A percentile compares a stretch with the other conserved stretches of the same genome.
phyloP scores from a whole-genome alignment of 225 moss, liverwort and hornwort genomes.

The Antitrichia curtipendula region DNA sequence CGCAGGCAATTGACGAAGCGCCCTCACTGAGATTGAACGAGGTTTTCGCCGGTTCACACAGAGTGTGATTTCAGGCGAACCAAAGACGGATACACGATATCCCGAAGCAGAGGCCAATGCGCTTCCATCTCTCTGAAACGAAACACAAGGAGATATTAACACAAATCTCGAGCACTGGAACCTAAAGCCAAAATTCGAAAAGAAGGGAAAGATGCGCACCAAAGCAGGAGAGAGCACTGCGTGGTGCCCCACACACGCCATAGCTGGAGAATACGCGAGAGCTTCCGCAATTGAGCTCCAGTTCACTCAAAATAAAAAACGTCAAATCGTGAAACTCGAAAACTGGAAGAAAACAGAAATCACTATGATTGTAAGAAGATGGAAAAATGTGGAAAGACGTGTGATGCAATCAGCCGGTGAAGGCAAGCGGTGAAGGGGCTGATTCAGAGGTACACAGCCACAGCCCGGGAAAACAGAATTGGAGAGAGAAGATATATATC shows the following conservation, averaged over 20 bases:
- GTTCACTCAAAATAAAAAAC: background rate
- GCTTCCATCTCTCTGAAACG: slow-evolving; percentile 37
- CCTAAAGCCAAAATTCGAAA: background rate
- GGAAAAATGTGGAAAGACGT: background rate
- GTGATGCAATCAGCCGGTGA: background rate
- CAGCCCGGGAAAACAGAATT: background rate
- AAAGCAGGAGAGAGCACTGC: background rate
- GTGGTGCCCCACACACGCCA: slow-evolving; percentile 3
- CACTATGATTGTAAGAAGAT: background rate
- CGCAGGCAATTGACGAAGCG: slow-evolving; percentile 49
- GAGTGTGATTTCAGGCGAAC: slow-evolving; percentile 2
- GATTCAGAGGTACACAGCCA: background rate
- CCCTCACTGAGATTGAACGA: slow-evolving; percentile 18
- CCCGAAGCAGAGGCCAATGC: slow-evolving; percentile 21
- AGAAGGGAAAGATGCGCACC: background rate
- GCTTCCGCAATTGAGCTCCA: background rate
- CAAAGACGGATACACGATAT: background rate
- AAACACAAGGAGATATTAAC: background rate
- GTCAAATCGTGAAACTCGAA: background rate
- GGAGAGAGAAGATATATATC: background rate
- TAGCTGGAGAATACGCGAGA: background rate
- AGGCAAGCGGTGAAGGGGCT: background rate
- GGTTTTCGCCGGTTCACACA: background rate
- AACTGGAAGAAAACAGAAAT: background rate
- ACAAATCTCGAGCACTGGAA: background rate